phyloP scores from a whole-genome alignment of 495 filamentous ascomycete genomes.

The Aspergillus biplanus region DNA sequence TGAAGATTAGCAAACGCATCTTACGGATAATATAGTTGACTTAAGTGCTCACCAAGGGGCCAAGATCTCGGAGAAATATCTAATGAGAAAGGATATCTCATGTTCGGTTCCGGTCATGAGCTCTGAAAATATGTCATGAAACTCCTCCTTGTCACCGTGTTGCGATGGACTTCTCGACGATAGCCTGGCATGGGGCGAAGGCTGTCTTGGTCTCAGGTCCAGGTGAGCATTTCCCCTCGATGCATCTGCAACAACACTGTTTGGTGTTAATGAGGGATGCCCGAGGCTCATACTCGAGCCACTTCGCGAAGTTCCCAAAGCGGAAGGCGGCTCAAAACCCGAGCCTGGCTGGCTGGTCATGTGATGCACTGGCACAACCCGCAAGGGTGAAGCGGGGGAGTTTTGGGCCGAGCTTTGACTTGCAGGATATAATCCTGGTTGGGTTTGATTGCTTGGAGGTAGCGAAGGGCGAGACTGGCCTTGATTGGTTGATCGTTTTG shows the following conservation, averaged over 20 bases:
- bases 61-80: conserved; percentile 42
- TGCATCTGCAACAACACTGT: background rate
- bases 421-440: background rate
- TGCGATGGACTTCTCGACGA: conserved; percentile 30
- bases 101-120: conserved; percentile 46
- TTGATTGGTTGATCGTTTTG: background rate
- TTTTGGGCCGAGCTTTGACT: background rate
- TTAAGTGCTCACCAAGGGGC: conserved; percentile 38
- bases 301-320: background rate
- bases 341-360: background rate
- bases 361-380: background rate
- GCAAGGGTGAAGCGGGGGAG: background rate
- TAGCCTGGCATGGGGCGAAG: conserved; percentile 16
- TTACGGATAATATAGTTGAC: background rate
- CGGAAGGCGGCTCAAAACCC: background rate
- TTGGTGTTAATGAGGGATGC: background rate
- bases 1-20: conserved; percentile 12
- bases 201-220: conserved; percentile 6
- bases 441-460: background rate
- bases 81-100: conserved; percentile 43
- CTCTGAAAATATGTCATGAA: conserved; percentile 47
- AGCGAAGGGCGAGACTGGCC: background rate
- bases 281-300: background rate
- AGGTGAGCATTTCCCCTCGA: conserved; percentile 2
- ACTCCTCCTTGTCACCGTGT: conserved; percentile 39